These are phyloP conservation scores for Leccinum aurantiacum DNA, from an alignment of 768 basidiomycete genomes.

Conservation along the genomic window DNA sequence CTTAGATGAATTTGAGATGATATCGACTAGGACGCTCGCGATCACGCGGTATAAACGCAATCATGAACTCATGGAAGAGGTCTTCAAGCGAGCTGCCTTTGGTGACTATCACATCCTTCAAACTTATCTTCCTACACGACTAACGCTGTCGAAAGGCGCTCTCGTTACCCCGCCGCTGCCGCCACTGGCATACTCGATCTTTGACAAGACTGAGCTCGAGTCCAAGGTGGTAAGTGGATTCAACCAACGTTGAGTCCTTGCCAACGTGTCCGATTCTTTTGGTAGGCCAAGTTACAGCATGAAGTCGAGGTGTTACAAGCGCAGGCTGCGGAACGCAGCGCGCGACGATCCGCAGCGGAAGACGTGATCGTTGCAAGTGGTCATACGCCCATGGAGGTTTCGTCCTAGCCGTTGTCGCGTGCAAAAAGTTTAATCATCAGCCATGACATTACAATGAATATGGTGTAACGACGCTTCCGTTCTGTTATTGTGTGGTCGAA, in stretches of 20 bases:
- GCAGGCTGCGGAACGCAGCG: conserved; percentile 46
- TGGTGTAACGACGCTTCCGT: background rate
- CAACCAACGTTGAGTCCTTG: background rate
- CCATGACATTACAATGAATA: background rate
- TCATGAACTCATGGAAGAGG: conserved; percentile 82
- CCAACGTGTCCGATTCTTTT: background rate
- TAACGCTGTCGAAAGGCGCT: conserved; percentile 37
- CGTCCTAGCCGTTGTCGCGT: conserved; percentile 9
- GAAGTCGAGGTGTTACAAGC: conserved; percentile 59
- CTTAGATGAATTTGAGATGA: conserved; percentile 63
- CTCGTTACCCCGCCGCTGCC: conserved; percentile 40
- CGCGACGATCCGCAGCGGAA: conserved; percentile 30
- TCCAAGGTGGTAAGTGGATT: conserved; percentile 48
- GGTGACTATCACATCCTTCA: conserved; percentile 30
- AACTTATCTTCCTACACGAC: background rate
- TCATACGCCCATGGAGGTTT: conserved; percentile 31
- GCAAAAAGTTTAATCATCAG: background rate
- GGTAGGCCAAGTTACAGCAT: conserved; percentile 53
- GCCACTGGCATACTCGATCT: conserved; percentile 59
- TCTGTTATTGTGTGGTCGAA: background rate
- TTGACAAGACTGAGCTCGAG: conserved; percentile 57
- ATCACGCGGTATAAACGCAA: conserved; percentile 74
- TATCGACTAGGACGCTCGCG: conserved; percentile 72
- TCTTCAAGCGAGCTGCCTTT: conserved; percentile 73
- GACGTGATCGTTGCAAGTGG: conserved; percentile 33